These are phyloP conservation scores for Mortierella sp. DNA, from an alignment of 371 early-diverging fungal genomes.

Conservation along the genomic window DNA sequence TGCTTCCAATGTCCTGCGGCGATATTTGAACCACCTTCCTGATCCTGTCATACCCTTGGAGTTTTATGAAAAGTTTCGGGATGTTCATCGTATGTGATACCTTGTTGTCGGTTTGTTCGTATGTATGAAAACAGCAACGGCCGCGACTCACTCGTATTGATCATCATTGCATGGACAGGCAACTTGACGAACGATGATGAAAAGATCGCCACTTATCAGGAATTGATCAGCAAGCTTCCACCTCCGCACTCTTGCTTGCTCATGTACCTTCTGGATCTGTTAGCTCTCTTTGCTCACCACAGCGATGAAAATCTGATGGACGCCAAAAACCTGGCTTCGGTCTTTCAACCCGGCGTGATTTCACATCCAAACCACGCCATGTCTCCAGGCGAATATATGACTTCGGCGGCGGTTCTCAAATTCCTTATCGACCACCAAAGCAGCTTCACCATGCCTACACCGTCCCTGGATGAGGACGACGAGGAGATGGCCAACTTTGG, in stretches of 20 bases:
- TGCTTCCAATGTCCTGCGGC: constrained; percentile 72
- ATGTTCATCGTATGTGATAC: constrained; percentile 58
- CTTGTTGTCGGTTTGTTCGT: neutral
- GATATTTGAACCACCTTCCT: constrained; percentile 72
- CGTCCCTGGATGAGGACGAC: constrained; percentile 51
- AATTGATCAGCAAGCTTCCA: constrained; percentile 62
- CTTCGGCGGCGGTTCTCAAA: constrained; percentile 65
- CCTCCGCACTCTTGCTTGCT: constrained; percentile 65
- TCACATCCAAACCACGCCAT: constrained; percentile 67
- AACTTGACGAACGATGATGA: constrained; percentile 54
- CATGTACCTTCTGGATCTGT: constrained; percentile 68
- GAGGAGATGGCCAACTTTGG: constrained; percentile 42
- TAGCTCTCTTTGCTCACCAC: constrained; percentile 62
- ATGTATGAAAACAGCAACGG: too few relatives aligned
- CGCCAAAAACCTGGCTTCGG: constrained; percentile 63
- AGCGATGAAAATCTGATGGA: constrained; percentile 67
- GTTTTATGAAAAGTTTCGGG: constrained; percentile 63
- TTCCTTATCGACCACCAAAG: constrained; percentile 66
- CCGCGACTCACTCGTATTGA: too few relatives aligned
- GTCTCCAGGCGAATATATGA: constrained; percentile 66
- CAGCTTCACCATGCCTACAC: constrained; percentile 53
- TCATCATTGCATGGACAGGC: constrained; percentile 11
- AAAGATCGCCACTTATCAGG: constrained; percentile 63
- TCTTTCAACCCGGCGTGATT: constrained; percentile 72
- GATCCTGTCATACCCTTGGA: constrained; percentile 67